These are phyloP conservation scores for Cryomyces antarcticus DNA, from an alignment of 495 filamentous ascomycete species.

Conservation along the genomic window DNA sequence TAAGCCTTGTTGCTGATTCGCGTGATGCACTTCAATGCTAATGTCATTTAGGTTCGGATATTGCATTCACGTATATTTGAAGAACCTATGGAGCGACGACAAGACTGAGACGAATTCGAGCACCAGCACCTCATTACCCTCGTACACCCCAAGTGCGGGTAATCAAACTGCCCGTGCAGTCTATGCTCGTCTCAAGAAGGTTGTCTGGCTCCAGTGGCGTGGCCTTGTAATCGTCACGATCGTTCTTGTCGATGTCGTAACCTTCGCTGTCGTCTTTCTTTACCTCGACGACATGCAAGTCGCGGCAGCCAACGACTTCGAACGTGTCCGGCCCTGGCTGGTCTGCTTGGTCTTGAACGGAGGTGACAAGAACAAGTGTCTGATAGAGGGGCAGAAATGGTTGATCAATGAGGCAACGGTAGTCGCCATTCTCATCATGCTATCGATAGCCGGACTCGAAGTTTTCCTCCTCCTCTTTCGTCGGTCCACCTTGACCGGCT, in stretches of 20 bases:
- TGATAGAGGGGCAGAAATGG: conserved; percentile 31
- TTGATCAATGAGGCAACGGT: conserved; percentile 58
- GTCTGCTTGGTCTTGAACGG: conserved; percentile 38
- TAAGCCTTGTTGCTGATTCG: not conserved
- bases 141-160: conserved; percentile 58
- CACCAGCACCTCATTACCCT: conserved; percentile 51
- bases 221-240: conserved; percentile 71
- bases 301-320: conserved; percentile 29
- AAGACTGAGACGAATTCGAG: conserved; percentile 29
- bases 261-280: conserved; percentile 80
- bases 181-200: conserved; percentile 63
- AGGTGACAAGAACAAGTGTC: conserved; percentile 46
- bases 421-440: conserved; percentile 58
- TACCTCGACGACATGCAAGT: conserved; percentile 53
- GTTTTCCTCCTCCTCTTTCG: conserved; percentile 61
- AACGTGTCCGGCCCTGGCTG: conserved; percentile 43
- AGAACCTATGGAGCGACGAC: conserved; percentile 51
- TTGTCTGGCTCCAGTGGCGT: conserved; percentile 87
- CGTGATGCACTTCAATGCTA: conserved; percentile 22
- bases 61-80: conserved; percentile 85
- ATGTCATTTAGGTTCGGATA: conserved; percentile 39
- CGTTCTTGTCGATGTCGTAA: conserved; percentile 74
- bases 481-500: conserved; percentile 63
- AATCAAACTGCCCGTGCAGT: conserved; percentile 75
- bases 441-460: conserved; percentile 74